A percentile compares a stretch with the other conserved stretches of the same genome.
These are phyloP conservation scores for Collybia sordida DNA, from an alignment of 768 basidiomycete genomes.

Conservation along the genomic window DNA sequence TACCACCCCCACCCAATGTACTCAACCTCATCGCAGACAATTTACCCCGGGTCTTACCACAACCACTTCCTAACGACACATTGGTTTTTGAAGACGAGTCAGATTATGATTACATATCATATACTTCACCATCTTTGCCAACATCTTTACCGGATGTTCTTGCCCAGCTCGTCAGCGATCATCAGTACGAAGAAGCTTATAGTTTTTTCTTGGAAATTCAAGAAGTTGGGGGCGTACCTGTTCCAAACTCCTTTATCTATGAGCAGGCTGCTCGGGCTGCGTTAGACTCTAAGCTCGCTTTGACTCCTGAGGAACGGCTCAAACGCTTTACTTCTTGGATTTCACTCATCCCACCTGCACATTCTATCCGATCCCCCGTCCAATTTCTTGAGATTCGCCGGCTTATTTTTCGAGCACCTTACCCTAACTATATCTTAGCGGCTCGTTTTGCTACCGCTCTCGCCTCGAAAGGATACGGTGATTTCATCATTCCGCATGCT, in stretches of 20 bases:
- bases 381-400: conserved; percentile 20
- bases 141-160: conserved; percentile 16
- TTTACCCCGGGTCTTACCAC: conserved; percentile 29
- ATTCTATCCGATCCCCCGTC: neutral
- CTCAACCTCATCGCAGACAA: conserved; percentile 24
- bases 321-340: conserved; percentile 29
- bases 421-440: conserved; percentile 25
- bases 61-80: conserved; percentile 17
- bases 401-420: conserved; percentile 20
- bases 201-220: conserved; percentile 29
- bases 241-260: conserved; percentile 29
- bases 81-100: conserved; percentile 35
- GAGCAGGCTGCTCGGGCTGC: conserved; percentile 24
- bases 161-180: conserved; percentile 16
- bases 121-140: neutral
- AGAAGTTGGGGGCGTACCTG: conserved; percentile 20
- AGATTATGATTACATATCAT: conserved; percentile 19
- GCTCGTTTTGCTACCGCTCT: conserved; percentile 30
- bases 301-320: conserved; percentile 9
- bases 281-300: conserved; percentile 7
- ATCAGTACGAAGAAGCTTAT: conserved; percentile 27
- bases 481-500: conserved; percentile 16
- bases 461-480: conserved; percentile 37
- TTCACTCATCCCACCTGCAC: conserved; percentile 27
- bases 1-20: conserved; percentile 15